Percentiles rank a stretch among this genome's conserved stretches.
Evolutionary conservation across 768 basidiomycete species (phyloP).

Genomic region (Arthromyces matolae): DNA sequence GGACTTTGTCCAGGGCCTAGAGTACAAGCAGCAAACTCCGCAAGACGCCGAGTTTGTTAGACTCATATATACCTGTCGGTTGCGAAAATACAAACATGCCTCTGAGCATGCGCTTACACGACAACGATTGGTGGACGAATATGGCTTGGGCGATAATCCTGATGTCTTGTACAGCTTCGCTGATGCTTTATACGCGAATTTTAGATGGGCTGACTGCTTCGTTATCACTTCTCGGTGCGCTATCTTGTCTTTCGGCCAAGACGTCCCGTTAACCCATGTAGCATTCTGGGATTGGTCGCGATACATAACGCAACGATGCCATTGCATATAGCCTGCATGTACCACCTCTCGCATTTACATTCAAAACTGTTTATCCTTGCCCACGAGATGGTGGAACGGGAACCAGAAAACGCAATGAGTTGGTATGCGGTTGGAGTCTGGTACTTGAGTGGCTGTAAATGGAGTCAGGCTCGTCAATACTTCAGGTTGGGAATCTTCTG

Average conservation of each 20-base stretch:
- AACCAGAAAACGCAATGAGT: slow-evolving; percentile 88
- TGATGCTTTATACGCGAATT: slow-evolving; percentile 82
- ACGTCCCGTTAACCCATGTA: slow-evolving; percentile 31
- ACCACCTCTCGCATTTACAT: slow-evolving; percentile 87
- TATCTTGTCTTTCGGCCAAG: no score
- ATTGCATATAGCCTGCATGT: slow-evolving; percentile 96
- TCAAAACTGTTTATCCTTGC: slow-evolving; percentile 94
- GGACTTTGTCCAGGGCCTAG: slow-evolving; percentile 87
- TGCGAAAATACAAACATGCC: slow-evolving; percentile 86
- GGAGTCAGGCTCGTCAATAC: slow-evolving; percentile 88
- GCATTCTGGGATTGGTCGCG: slow-evolving; percentile 81
- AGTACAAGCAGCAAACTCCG: slow-evolving; percentile 78
- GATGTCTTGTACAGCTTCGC: slow-evolving; percentile 91
- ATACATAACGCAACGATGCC: slow-evolving; percentile 90
- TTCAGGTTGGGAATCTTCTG: slow-evolving; percentile 61
- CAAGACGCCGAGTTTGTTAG: slow-evolving; percentile 90
- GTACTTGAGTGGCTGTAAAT: slow-evolving; percentile 86
- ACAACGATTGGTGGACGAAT: slow-evolving; percentile 77
- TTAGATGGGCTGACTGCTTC: slow-evolving; percentile 94
- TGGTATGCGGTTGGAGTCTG: slow-evolving; percentile 99
- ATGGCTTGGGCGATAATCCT: slow-evolving; percentile 82
- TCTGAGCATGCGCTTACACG: slow-evolving; percentile 80
- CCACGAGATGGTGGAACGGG: slow-evolving; percentile 91
- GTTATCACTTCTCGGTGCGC: slow-evolving; percentile 74
- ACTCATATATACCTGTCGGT: slow-evolving; percentile 86